phyloP scores from a whole-genome alignment of 129 eudicot genomes.

The Helianthus tuberosus region DNA sequence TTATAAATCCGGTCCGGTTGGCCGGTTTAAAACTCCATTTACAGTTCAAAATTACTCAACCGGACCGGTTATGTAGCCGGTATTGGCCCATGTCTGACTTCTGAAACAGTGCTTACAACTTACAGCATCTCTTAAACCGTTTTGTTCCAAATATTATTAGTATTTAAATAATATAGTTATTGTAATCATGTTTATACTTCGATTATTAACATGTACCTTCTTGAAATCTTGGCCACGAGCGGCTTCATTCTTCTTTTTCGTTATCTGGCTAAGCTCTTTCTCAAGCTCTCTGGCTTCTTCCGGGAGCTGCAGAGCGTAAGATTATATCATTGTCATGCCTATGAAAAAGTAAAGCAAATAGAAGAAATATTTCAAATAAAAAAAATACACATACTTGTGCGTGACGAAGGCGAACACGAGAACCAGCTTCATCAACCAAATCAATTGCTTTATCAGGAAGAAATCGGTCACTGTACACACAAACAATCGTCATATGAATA shows the following conservation, averaged over 20 bases:
- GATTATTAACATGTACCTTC: constrained; percentile 52
- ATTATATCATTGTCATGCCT: constrained; percentile 1
- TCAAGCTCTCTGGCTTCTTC: constrained; percentile 98
- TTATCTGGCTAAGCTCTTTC: constrained; percentile 86
- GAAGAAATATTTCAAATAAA: background rate
- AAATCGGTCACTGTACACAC: constrained; percentile 70
- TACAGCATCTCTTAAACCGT: too few relatives aligned
- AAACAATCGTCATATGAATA: constrained; percentile 7
- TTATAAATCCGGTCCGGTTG: too few relatives aligned
- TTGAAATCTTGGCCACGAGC: constrained; percentile 90
- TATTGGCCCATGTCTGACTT: too few relatives aligned
- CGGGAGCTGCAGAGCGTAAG: constrained; percentile 59
- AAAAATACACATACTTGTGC: constrained; percentile 55
- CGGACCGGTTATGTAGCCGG: too few relatives aligned
- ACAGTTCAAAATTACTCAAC: too few relatives aligned
- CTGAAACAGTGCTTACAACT: too few relatives aligned
- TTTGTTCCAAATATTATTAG: too few relatives aligned
- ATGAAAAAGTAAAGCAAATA: background rate
- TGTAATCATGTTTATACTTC: too few relatives aligned
- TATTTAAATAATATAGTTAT: too few relatives aligned
- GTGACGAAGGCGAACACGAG: constrained; percentile 88
- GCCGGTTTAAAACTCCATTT: too few relatives aligned
- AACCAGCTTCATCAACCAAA: constrained; percentile 93
- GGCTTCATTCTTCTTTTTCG: constrained; percentile 88
- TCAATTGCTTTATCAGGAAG: constrained; percentile 97